Evolutionary conservation across 805 yeast genomes (phyloP), one percentile per base, ranked within the genome.

Genomic region (Kockiozyma suomiensis): DNA sequence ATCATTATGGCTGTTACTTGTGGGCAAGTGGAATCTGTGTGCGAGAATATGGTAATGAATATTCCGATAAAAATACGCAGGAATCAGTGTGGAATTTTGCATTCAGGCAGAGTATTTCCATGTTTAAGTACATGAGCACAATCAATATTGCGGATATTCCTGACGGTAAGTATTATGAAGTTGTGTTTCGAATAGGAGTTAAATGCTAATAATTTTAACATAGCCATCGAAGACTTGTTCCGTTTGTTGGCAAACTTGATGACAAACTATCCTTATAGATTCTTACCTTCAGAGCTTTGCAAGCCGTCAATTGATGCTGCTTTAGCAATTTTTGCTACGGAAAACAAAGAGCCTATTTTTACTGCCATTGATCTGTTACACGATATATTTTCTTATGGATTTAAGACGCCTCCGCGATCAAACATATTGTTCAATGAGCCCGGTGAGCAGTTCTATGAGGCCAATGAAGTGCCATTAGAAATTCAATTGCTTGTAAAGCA

Each of bases 301-400:
- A 54, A 61, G 32, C 81, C 84, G 3, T 76, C 85, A 1, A 78
- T 85, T 61, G 83, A 86, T 50, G 81, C 88, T 2, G 81, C 90
- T 2, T 69, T 88, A 40, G 76, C 79, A 56, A 80, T 83, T 23
- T 76, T 84, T 67, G 74, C 72, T 25, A 76, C 86, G 45, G 85
- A 84, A 61, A 91, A 90, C 69, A 80, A 79, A 60, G 94, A 88
- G 62, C 86, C 96, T 3, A 76, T 90, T 59, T 77, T 81, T 42
- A 79, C 90, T 1, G 82, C 86, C 19, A 75, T 92, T 58, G 91
- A 90, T 69, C 90, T 83, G 72, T 74, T 92, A 66, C 86, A 89
- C 65, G 99, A 94, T 72, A 78, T 90, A 37, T 74, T 88, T 23
- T 82, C 91, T 5, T 92, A 96, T 93, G 97, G 96, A 1, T 83